Evolutionary conservation across 1,284 basidiomycete species (phyloP), one percentile per base, ranked within the genome.

Genomic region (Boletus austroedulis): DNA sequence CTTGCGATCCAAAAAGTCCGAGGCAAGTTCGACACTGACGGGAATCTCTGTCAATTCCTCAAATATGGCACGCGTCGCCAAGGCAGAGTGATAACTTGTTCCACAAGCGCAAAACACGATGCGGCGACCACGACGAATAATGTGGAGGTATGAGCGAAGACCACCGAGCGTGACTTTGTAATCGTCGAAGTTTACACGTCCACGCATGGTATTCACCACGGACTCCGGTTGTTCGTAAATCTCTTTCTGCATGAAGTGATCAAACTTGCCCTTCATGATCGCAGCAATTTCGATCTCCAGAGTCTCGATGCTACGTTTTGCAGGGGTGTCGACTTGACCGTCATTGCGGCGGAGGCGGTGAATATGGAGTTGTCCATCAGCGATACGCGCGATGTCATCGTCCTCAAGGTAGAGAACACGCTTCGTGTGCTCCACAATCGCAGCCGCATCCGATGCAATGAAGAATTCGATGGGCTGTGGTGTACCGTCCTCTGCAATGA

Each of bases 201-300:
- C 97, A 85, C 97, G 93, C 97, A 99, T 99, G 53, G 97, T 99
- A 85, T 99, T 99, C 77, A 99, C 94, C 66, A 99, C 97, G 49
- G 95, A 98, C 74, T 99, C 97, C 61, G 96, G 97, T 78, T 99
- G 97, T 76, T 99, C 97, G 83, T 97, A 99, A 72, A 99, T 99
- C 78, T 99, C 97, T 82, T 99, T 99, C 77, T 99, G 96, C 97
- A 99, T 99, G 78, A 99, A 99, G 77, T 97, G 95, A 74, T 96
- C 94, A 75, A 98, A 99, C 75, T 95, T 94, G 74, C 97, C 97
- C 85, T 99, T 99, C 97, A 99, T 99, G 80, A 99, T 99, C 69
- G 97, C 97, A 38, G 96, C 97, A 51, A 99, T 87, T 77, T 99
- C 97, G 69, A 99, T 90, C 79, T 99, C 97, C 70, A 99, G 88